Base-by-base conservation (phyloP, 176 grass and related monocot species). In the Juncus inflexus region DNA sequence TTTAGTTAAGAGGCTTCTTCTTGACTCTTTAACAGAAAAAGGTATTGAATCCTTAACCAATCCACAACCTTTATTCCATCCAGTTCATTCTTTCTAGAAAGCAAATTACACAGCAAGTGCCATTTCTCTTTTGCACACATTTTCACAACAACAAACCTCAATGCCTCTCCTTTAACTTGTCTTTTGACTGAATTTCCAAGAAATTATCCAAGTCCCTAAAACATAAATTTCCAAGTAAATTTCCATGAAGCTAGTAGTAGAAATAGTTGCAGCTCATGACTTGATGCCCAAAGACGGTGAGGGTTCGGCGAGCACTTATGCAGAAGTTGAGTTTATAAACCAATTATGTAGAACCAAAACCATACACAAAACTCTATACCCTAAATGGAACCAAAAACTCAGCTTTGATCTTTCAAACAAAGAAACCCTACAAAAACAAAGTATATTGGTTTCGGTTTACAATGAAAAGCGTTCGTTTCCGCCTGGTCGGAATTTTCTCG, bases 221-320 rank as follows among this genome's bases (percentile, higher is more conserved):
- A 65, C 66, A 28, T 28, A 28, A 28, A 28, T 28, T 73, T 76
- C 72, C 72, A 69, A 84, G 62, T 60, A 3, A 79, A 61, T 55
- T 73, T 61, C 41, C 13, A 47, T 71, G 47, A 61, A 68, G 70
- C 57, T 49, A n/a, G 60, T 64, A 68, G 70, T 79, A 35, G 61
- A 76, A 74, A 64, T 60, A 55, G 40, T 70, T 4, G 42, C 63
- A 69, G 61, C 41, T 47, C 65, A 9, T 72, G 72, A 74, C 70
- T 55, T 81, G 65, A 60, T 56, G 53, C 66, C 60, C 57, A 83
- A 67, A 66, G 76, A 75, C 66, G 60, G 81, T 53, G 89, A 88
- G 72, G 73, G 75, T 9, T 67, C 77, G 40, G 59, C 73, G 52
- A 79, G 68, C 12, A 50, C 67, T 4, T 79, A 58, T 37, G 77